phyloP scores from a whole-genome alignment of 108 stramenopile genomes.

The Nitzschia sp. region DNA sequence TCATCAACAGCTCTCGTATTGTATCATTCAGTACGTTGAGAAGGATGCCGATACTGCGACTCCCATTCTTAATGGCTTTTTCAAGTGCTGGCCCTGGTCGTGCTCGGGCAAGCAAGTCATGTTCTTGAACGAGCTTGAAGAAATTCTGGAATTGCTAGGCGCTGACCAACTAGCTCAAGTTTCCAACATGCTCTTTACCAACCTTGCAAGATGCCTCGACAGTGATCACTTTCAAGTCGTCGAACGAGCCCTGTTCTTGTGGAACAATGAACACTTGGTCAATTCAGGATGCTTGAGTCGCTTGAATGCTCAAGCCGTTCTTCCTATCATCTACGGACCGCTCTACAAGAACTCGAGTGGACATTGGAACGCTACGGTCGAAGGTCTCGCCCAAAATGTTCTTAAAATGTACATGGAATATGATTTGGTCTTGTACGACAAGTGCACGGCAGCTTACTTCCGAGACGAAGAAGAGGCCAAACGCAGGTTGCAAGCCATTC shows the following conservation, averaged over 20 bases:
- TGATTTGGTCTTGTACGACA: conserved; percentile 86
- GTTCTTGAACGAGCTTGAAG: conserved; percentile 97
- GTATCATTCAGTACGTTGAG: conserved; percentile 99
- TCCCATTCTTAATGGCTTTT: conserved; percentile 95
- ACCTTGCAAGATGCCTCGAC: conserved; percentile 91
- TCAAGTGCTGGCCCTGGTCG: conserved; percentile 98
- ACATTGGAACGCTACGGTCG: conserved; percentile 99
- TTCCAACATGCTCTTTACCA: conserved; percentile 82
- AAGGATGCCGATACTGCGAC: conserved; percentile 98
- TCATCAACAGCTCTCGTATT: conserved; percentile 99
- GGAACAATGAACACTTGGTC: conserved; percentile 98
- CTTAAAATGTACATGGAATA: conserved; percentile 96
- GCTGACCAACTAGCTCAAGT: conserved; percentile 90
- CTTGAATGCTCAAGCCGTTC: conserved; percentile 86
- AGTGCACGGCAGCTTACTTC: conserved; percentile 83
- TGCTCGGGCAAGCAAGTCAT: conserved; percentile 93
- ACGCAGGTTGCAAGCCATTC: conserved; percentile 73
- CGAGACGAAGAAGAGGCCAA: conserved; percentile 90
- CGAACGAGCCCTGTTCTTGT: conserved; percentile 96
- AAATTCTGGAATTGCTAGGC: conserved; percentile 93
- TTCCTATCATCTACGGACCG: conserved; percentile 94
- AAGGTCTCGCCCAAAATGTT: conserved; percentile 96
- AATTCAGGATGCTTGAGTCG: conserved; percentile 84
- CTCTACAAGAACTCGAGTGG: conserved; percentile 91
- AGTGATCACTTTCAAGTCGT: conserved; percentile 97